Evolutionary conservation across 169 alveolate species (phyloP).

Genomic region (Plasmodium chabaudi): DNA sequence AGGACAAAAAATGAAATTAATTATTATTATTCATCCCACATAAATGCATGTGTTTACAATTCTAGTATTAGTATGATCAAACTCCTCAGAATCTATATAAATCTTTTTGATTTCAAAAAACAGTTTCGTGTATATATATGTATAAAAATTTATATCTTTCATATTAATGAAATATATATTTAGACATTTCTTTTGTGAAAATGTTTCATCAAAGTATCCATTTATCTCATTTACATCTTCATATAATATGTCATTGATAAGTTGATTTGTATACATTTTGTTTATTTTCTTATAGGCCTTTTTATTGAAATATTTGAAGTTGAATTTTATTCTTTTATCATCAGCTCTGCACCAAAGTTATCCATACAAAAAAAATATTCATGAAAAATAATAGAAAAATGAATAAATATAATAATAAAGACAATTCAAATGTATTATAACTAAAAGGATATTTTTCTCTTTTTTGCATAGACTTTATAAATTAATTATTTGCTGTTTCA

Average conservation of each 20-base stretch:
- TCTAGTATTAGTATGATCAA: slow-evolving; percentile 61
- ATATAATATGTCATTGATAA: slow-evolving; percentile 60
- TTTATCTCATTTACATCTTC: slow-evolving; percentile 55
- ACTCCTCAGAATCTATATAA: slow-evolving; percentile 41
- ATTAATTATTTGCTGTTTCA: too few relatives aligned
- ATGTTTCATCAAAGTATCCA: slow-evolving; percentile 51
- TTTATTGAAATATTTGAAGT: slow-evolving; percentile 55
- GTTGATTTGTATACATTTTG: slow-evolving; percentile 36
- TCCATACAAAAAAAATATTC: not conserved
- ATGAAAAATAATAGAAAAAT: not conserved
- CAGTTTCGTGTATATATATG: slow-evolving; percentile 43
- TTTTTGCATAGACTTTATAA: too few relatives aligned
- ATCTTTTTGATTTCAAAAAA: slow-evolving; percentile 61
- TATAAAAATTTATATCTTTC: slow-evolving; percentile 23
- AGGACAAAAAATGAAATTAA: too few relatives aligned
- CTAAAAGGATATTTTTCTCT: too few relatives aligned
- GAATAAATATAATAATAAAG: not conserved
- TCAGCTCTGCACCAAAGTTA: slow-evolving; percentile 12
- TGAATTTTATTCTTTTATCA: slow-evolving; percentile 27
- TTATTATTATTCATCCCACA: too few relatives aligned
- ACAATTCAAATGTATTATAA: not conserved
- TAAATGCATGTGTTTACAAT: slow-evolving; percentile 29
- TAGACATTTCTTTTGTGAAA: slow-evolving; percentile 38
- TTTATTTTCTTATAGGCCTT: slow-evolving; percentile 67
- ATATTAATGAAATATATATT: slow-evolving; percentile 43